These are phyloP conservation scores for Penicillium lagena DNA, from an alignment of 495 filamentous ascomycete species.

Conservation along the genomic window DNA sequence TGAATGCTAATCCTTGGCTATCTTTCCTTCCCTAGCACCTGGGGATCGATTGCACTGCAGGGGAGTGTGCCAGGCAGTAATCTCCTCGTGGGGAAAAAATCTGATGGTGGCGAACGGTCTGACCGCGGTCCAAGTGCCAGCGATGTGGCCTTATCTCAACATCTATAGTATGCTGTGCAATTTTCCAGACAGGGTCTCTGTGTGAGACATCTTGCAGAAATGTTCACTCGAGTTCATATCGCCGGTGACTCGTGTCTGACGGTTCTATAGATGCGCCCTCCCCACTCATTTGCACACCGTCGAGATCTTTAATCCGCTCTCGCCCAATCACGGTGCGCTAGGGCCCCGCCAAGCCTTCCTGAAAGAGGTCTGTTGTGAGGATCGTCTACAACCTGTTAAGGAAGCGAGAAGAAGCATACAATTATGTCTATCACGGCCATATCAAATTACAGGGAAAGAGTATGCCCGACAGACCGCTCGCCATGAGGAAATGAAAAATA, in stretches of 20 bases:
- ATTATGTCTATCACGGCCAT: neutral
- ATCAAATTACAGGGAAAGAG: neutral
- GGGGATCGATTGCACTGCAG: too few relatives aligned
- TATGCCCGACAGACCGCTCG: neutral
- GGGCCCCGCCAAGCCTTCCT: neutral
- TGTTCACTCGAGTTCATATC: too few relatives aligned
- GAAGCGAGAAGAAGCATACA: too few relatives aligned
- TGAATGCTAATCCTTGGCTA: too few relatives aligned
- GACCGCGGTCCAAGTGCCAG: neutral
- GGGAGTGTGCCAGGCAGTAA: too few relatives aligned
- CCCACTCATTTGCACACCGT: neutral
- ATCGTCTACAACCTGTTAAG: too few relatives aligned
- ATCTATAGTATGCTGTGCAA: too few relatives aligned
- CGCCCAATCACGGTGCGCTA: neutral
- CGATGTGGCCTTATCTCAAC: slow-evolving; percentile 6
- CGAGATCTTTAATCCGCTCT: neutral
- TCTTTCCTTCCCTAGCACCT: too few relatives aligned
- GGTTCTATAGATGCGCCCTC: neutral
- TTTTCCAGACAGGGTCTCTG: too few relatives aligned
- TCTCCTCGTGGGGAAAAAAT: neutral
- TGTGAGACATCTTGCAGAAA: too few relatives aligned
- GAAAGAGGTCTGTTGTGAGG: too few relatives aligned
- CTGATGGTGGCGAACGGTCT: slow-evolving; percentile 2
- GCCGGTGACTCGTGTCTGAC: neutral
- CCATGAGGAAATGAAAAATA: neutral